A percentile compares a stretch with the other conserved stretches of the same genome.
These are phyloP conservation scores for Aspergillus jensenii DNA, from an alignment of 2,329 filamentous ascomycete species.

Conservation along the genomic window DNA sequence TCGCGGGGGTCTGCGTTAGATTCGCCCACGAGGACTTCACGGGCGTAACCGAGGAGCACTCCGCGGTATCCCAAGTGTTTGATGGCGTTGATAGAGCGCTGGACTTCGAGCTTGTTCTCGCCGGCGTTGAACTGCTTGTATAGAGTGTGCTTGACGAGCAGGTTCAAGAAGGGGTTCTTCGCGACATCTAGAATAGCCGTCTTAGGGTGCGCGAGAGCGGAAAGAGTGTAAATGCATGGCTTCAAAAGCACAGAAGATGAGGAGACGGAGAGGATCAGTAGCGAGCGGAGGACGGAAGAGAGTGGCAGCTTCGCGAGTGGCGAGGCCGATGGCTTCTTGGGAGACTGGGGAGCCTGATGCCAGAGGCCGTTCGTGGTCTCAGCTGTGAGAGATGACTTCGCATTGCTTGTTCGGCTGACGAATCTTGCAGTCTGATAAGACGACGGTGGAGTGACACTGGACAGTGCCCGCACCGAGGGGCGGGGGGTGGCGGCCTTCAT, in stretches of 20 bases:
- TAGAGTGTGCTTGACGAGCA: constrained; percentile 47
- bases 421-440: constrained; percentile 20
- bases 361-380: constrained; percentile 23
- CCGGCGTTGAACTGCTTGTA: constrained; percentile 61
- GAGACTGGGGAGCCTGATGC: constrained; percentile 22
- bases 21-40: constrained; percentile 54
- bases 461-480: constrained; percentile 25
- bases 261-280: constrained; percentile 38
- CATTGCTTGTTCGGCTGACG: constrained; percentile 35
- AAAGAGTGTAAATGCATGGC: constrained; percentile 71
- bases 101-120: constrained; percentile 49
- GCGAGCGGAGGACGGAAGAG: constrained; percentile 37
- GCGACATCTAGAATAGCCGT: constrained; percentile 49
- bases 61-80: constrained; percentile 53
- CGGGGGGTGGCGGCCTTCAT: constrained; percentile 29
- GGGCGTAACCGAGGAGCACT: constrained; percentile 55
- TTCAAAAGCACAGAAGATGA: constrained; percentile 59
- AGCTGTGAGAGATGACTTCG: constrained; percentile 31
- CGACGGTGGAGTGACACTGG: constrained; percentile 4
- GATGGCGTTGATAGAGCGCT: constrained; percentile 46
- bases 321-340: constrained; percentile 26
- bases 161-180: constrained; percentile 47
- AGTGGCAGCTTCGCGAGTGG: constrained; percentile 38
- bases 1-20: constrained; percentile 29
- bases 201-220: constrained; percentile 50